Base-by-base conservation (phyloP, 257 asterid genomes). In the Solanum chiquidenum region DNA sequence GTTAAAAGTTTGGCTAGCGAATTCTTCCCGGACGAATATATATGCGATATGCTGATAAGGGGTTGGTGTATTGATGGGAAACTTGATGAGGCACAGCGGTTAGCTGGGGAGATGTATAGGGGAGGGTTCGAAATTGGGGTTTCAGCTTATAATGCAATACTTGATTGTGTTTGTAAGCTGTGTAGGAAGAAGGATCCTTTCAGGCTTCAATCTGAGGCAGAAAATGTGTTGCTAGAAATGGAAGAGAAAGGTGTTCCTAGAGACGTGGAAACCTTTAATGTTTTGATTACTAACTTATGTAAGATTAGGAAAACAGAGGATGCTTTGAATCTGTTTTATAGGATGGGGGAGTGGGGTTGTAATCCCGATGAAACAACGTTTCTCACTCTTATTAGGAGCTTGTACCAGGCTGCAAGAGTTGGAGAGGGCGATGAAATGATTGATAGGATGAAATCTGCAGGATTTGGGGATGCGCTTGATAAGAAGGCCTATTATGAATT, bases 361-460 rank as follows among this genome's bases (percentile, higher is more conserved):
- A 86, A 88, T 80, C 98, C 99, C 0, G 86, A 96, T 62, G 95
- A 94, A 68, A 91, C 93, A 5, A 95, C 98, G 0, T 95, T 91
- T 89, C 89, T 95, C 82, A 92, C 93, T 86, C 90, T 97, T 44
- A 93, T 91, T 80, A 95, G 93, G 95, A 96, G 98, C 90, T 90
- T 97, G 86, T 97, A 94, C 91, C 98, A 94, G 91, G 98, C 99
- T 27, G 99, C 97, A 5, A 88, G 99, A 73, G 89, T 95, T 18
- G 98, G 94, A 5, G 98, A 97, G 86, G 99, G 99, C 1, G 99
- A 96, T 60, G 98, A 97, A 90, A 94, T 97, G 98, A 95, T 97
- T 14, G 99, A 96, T 90, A 93, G 95, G 83, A 96, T 95, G 99
- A 97, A 94, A 88, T 97, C 99, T 42, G 95, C 96, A 3, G 98